A percentile compares a stretch with the other conserved stretches of the same genome.
Conservation (phyloP, 75 land plant species). For the Adiantum capillusveneris region DNA sequence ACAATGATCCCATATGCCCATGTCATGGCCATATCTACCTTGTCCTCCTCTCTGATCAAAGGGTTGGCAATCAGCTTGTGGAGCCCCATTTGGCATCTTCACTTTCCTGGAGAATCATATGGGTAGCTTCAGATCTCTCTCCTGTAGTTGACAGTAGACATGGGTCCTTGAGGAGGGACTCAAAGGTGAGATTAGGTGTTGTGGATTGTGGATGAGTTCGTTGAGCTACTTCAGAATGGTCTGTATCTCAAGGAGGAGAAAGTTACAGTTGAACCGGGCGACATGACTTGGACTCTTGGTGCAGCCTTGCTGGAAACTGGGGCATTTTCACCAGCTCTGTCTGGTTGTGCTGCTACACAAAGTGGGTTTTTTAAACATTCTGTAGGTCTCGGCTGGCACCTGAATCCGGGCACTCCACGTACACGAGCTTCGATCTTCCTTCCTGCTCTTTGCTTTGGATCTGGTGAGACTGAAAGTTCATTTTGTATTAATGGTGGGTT, state of each 20-base stretch:
- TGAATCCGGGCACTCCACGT: constrained; percentile 19
- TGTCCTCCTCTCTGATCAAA: too few relatives aligned
- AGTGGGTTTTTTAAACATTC: constrained; percentile 26
- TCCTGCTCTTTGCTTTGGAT: neutral
- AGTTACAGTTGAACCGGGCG: constrained; percentile 74
- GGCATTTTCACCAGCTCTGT: constrained; percentile 19
- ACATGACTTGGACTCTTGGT: constrained; percentile 92
- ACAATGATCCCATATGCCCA: too few relatives aligned
- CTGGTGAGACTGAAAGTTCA: neutral
- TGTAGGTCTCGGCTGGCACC: constrained; percentile 35
- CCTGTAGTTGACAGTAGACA: too few relatives aligned
- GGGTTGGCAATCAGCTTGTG: too few relatives aligned
- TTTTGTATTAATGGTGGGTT: neutral
- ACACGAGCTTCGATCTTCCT: neutral
- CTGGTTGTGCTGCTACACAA: constrained; percentile 42
- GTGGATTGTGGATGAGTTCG: too few relatives aligned
- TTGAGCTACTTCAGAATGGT: constrained; percentile 69
- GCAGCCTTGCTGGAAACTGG: constrained; percentile 89
- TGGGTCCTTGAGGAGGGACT: too few relatives aligned
- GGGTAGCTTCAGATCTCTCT: too few relatives aligned
- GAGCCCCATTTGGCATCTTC: constrained; percentile 90
- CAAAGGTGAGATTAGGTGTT: too few relatives aligned
- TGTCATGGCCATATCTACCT: too few relatives aligned
- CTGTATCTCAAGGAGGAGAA: constrained; percentile 63
- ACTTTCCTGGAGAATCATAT: too few relatives aligned